Evolutionary conservation across 176 grass and related monocot species (phyloP).

Genomic region (Hordeum marinum): DNA sequence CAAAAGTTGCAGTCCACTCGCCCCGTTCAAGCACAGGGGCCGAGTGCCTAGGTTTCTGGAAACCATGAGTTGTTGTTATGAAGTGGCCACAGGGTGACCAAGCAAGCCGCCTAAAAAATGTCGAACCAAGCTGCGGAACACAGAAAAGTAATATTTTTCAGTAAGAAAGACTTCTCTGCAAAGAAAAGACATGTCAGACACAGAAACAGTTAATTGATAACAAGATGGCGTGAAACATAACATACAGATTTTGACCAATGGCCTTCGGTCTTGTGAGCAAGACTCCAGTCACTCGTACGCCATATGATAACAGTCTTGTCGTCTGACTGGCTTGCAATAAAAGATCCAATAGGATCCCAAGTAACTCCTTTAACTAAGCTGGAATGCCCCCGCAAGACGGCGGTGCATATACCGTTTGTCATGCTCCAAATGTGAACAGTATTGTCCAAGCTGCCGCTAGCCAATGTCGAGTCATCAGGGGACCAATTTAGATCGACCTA

Average conservation of each 20-base stretch:
- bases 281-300: constrained; percentile 96
- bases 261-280: constrained; percentile 90
- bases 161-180: constrained; percentile 19
- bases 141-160: constrained; percentile 18
- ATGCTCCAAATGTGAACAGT: constrained; percentile 96
- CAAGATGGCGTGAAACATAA: constrained; percentile 16
- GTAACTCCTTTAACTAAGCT: constrained; percentile 97
- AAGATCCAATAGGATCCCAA: constrained; percentile 99
- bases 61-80: constrained; percentile 97
- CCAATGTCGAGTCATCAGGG: constrained; percentile 83
- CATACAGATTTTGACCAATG: constrained; percentile 97
- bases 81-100: constrained; percentile 99
- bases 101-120: constrained; percentile 88
- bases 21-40: constrained; percentile 95
- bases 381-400: constrained; percentile 90
- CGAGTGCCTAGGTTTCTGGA: constrained; percentile 97
- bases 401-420: constrained; percentile 88
- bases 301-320: constrained; percentile 97
- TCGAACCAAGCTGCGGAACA: constrained; percentile 79
- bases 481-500: constrained; percentile 99
- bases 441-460: constrained; percentile 92
- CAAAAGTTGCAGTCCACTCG: constrained; percentile 98
- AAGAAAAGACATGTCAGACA: constrained; percentile 9
- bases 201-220: background rate
- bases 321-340: constrained; percentile 93